Percentiles rank a stretch among this genome's conserved stretches.
phyloP scores from a whole-genome alignment of 2,329 filamentous ascomycete genomes.

The Decorospora gaudefroyi region DNA sequence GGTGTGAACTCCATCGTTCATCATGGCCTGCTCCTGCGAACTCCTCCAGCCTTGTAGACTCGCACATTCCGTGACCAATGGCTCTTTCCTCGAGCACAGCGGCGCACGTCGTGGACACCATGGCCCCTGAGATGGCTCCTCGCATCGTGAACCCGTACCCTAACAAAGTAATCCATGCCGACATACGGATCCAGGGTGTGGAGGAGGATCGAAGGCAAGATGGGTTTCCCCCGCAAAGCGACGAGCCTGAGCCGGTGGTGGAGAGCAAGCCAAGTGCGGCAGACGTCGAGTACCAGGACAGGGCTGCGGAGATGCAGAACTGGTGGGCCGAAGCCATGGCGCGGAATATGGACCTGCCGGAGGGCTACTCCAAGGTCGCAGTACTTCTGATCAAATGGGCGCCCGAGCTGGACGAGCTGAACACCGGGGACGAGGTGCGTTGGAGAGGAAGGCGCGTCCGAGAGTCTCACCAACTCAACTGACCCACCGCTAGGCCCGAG shows the following conservation, averaged over 20 bases:
- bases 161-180: constrained; percentile 34
- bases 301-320: constrained; percentile 34
- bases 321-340: constrained; percentile 39
- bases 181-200: constrained; percentile 31
- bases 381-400: constrained; percentile 48
- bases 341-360: constrained; percentile 37
- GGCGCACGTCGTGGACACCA: constrained; percentile 17
- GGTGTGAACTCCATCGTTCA: constrained; percentile 16
- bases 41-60: constrained; percentile 15
- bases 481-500: constrained; percentile 28
- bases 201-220: constrained; percentile 18
- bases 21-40: constrained; percentile 25
- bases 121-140: constrained; percentile 22
- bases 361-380: constrained; percentile 43
- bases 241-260: constrained; percentile 1
- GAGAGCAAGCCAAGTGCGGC: background rate
- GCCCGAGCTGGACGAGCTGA: constrained; percentile 42
- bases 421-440: constrained; percentile 36
- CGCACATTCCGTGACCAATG: constrained; percentile 11
- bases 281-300: background rate
- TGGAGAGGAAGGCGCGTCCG: background rate
- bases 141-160: constrained; percentile 19
- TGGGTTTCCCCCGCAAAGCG: background rate
- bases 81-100: constrained; percentile 10
- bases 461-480: background rate